A percentile compares a stretch with the other conserved stretches of the same genome.
phyloP scores from a whole-genome alignment of 129 eudicot species.

The Flaveria robusta region DNA sequence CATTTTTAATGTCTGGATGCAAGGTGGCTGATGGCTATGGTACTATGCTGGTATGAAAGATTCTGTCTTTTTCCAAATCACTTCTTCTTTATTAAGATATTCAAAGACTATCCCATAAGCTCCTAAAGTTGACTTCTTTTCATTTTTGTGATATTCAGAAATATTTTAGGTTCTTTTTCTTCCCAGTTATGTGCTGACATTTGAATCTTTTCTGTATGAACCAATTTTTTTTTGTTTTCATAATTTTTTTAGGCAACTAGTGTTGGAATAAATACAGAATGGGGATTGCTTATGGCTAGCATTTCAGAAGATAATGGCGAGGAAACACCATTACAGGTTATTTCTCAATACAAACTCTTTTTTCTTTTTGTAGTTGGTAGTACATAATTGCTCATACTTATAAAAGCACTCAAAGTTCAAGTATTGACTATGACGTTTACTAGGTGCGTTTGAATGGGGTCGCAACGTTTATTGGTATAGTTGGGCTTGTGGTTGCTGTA shows the following conservation, averaged over 20 bases:
- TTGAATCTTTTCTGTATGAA: background rate
- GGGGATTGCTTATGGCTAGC: slow-evolving; percentile 99
- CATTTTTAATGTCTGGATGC: slow-evolving; percentile 96
- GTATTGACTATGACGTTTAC: background rate
- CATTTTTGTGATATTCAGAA: background rate
- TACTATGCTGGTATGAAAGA: slow-evolving; percentile 79
- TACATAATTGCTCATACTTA: background rate
- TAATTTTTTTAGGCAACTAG: slow-evolving; percentile 67
- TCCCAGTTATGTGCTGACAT: slow-evolving; percentile 6
- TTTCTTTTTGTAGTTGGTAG: background rate
- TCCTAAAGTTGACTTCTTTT: background rate
- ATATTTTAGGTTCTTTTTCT: background rate
- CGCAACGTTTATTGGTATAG: slow-evolving; percentile 89
- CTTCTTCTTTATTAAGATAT: background rate
- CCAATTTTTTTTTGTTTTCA: background rate
- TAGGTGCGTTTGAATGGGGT: slow-evolving; percentile 95
- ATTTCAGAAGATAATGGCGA: slow-evolving; percentile 97
- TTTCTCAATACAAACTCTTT: slow-evolving; percentile 1
- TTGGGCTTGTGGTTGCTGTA: slow-evolving; percentile 81
- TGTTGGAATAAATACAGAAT: slow-evolving; percentile 93
- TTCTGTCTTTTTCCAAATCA: slow-evolving; percentile 2
- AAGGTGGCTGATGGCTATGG: slow-evolving; percentile 99
- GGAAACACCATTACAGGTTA: slow-evolving; percentile 96
- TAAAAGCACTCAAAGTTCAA: background rate
- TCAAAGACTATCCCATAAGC: background rate